Evolutionary conservation across 2,329 filamentous ascomycete genomes (phyloP), one percentile per base, ranked within the genome.

Genomic region (Fusarium tricinctum): DNA sequence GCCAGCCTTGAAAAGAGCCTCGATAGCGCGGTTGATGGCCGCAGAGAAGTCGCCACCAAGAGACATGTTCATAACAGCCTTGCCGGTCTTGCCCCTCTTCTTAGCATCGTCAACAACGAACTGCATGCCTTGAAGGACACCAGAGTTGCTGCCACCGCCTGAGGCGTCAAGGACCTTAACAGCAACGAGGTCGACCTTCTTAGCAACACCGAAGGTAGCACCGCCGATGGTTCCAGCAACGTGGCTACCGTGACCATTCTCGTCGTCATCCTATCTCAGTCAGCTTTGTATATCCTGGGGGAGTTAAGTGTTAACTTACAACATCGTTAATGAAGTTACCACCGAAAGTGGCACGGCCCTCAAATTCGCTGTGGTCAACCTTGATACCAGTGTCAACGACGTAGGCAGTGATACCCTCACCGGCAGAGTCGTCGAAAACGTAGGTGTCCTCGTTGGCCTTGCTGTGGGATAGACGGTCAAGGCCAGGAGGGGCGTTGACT

Each of bases 321-420:
- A 78, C 74, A 51, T 73, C 68, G 77, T 85, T 80, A 49, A 86
- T 77, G 58, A 85, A 84, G 78, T 88, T 88, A 72, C 80, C 83
- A 19, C 77, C 86, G 60, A 84, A 82, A 39, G 75, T 80, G 19
- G 87, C 88, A 58, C 87, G 85, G 48, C 84, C 85, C 75, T 84
- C 80, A 68, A 86, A 89, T 74, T 88, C 84, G 43, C 75, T 72
- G 77, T 92, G 89, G 8, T 81, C 80, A 38, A 79, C 78, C 55
- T 79, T 79, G 74, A 91, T 86, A 69, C 89, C 89, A 8, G 89
- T 91, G 77, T 92, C 89, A 40, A 92, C 84, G 23, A 92, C 79
- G 75, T 88, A 92, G 28, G 83, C 85, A 22, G 85, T 89, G 69
- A 87, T 85, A n/a, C 84, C 85, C 66, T 82, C 58, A 32, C 86